phyloP scores from a whole-genome alignment of 305 asterid species.

The Solanum aculeatissimum region DNA sequence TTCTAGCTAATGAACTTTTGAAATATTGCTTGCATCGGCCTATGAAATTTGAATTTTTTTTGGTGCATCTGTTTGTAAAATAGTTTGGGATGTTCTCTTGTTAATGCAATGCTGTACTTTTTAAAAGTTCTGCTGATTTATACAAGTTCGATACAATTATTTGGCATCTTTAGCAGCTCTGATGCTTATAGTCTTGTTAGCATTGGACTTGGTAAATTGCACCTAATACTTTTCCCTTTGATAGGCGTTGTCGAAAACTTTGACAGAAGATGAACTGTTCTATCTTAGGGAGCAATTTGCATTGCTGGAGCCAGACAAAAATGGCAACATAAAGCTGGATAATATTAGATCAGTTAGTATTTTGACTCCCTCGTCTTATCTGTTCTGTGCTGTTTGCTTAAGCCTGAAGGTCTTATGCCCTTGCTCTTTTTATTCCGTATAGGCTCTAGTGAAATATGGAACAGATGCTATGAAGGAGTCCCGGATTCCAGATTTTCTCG shows the following conservation, averaged over 20 bases:
- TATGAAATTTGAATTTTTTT: neutral
- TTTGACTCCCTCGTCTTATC: neutral
- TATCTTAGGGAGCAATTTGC: slow-evolving; percentile 70
- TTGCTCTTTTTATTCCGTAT: neutral
- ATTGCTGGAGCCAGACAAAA: slow-evolving; percentile 57
- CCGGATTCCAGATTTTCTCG: slow-evolving; percentile 19
- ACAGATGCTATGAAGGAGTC: slow-evolving; percentile 40
- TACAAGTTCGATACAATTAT: neutral
- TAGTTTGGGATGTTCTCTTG: neutral
- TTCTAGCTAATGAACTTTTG: neutral
- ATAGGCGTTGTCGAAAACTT: slow-evolving; percentile 84
- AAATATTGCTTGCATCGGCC: neutral
- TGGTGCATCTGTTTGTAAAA: neutral
- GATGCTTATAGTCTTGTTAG: neutral
- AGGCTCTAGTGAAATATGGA: slow-evolving; percentile 30
- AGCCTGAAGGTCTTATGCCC: neutral
- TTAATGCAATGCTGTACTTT: neutral
- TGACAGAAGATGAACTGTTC: slow-evolving; percentile 65
- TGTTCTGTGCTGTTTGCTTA: neutral
- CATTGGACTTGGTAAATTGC: neutral
- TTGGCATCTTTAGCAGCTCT: neutral
- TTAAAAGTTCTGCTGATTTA: neutral
- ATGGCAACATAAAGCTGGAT: slow-evolving; percentile 56
- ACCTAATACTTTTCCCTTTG: neutral
- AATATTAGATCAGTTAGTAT: slow-evolving; percentile 48